These are phyloP conservation scores for Eimeria brunetti DNA, from an alignment of 169 alveolate species.

Conservation along the genomic window DNA sequence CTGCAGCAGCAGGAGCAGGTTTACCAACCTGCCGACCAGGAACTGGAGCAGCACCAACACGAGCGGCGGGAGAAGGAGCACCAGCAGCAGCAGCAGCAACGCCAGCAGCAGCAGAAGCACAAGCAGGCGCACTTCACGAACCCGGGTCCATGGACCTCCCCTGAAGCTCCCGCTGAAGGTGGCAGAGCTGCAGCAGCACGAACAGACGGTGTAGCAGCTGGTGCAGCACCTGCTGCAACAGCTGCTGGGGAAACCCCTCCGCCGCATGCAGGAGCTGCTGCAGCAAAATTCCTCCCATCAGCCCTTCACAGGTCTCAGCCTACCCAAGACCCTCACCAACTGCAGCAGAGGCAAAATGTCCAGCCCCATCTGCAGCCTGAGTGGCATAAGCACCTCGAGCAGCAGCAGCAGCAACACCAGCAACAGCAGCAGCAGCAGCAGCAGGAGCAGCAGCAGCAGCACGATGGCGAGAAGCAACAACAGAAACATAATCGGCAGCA, in stretches of 20 bases:
- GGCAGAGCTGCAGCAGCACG: slow-evolving; percentile 1
- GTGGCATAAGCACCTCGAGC: neutral
- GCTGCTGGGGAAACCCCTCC: neutral
- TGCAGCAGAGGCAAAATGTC: slow-evolving; percentile 5
- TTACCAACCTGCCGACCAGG: neutral
- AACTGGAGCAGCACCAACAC: slow-evolving; percentile 13
- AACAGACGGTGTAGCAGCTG: slow-evolving; percentile 7
- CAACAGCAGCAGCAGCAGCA: neutral
- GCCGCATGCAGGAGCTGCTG: slow-evolving; percentile 2
- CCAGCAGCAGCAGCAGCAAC: slow-evolving; percentile 22
- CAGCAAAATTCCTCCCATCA: neutral
- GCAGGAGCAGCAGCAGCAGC: slow-evolving; percentile 22
- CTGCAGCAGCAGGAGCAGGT: slow-evolving; percentile 6
- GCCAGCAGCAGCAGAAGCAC: slow-evolving; percentile 9
- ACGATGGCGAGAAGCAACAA: neutral
- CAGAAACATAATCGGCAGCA: neutral
- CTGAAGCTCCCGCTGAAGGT: neutral
- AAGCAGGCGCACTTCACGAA: neutral
- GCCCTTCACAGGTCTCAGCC: slow-evolving; percentile 10
- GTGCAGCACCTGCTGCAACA: slow-evolving; percentile 11
- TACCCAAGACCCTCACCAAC: neutral
- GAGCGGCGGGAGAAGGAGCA: neutral
- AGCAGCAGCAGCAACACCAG: slow-evolving; percentile 20
- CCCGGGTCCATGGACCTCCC: neutral
- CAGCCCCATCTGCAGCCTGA: neutral